A percentile compares a stretch with the other conserved stretches of the same genome.
phyloP scores from a whole-genome alignment of 2,329 filamentous ascomycete genomes.

The Onygenales sp. region DNA sequence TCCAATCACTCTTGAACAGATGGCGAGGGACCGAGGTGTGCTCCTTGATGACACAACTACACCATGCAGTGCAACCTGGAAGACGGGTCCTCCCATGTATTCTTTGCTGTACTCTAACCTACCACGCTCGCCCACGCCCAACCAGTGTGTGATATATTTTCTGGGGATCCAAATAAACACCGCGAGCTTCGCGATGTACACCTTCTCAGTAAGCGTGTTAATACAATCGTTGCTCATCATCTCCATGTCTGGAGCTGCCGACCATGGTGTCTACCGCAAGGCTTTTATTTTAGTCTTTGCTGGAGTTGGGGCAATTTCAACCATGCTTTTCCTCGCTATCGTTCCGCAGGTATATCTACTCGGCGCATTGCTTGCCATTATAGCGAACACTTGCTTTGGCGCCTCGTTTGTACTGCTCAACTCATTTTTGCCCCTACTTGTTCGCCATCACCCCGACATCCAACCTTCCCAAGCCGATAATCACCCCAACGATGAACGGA shows the following conservation, averaged over 20 bases:
- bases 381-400: constrained; percentile 90
- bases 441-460: constrained; percentile 66
- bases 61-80: constrained; percentile 61
- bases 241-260: constrained; percentile 90
- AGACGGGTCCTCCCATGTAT: constrained; percentile 20
- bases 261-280: constrained; percentile 89
- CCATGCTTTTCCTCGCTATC: constrained; percentile 81
- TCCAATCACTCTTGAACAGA: constrained; percentile 85
- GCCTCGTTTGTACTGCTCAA: constrained; percentile 93
- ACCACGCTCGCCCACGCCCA: constrained; percentile 24
- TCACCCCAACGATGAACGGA: not conserved
- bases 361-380: constrained; percentile 72
- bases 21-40: constrained; percentile 86
- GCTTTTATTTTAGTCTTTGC: constrained; percentile 78
- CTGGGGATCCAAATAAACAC: constrained; percentile 76
- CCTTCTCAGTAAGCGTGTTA: constrained; percentile 85
- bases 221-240: constrained; percentile 85
- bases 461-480: constrained; percentile 19
- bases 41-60: constrained; percentile 66
- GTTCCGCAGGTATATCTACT: constrained; percentile 67
- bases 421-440: constrained; percentile 84
- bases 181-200: constrained; percentile 50
- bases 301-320: constrained; percentile 66
- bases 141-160: constrained; percentile 74
- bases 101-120: constrained; percentile 7